Conservation (phyloP, 305 asterid genomes). For the Solanum hybrid region DNA sequence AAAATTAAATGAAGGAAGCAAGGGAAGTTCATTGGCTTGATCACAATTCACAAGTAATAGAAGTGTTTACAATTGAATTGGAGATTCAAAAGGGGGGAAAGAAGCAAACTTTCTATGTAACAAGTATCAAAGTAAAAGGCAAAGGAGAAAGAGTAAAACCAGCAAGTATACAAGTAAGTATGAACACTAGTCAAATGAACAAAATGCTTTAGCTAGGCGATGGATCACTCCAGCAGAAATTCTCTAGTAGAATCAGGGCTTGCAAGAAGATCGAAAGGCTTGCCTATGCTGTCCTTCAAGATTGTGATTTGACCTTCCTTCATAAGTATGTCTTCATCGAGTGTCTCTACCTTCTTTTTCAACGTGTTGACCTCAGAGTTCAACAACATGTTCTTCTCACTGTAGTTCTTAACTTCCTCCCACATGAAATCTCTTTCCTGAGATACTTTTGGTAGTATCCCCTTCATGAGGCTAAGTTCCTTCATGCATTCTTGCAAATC, state of each 20-base stretch:
- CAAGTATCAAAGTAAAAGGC: background rate
- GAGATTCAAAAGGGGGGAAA: background rate
- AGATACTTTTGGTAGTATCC: constrained; percentile 72
- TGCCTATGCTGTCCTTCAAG: constrained; percentile 64
- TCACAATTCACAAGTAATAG: background rate
- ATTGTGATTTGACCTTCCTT: constrained; percentile 96
- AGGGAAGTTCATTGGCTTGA: background rate
- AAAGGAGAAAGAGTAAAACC: background rate
- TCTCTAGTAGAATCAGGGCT: constrained; percentile 45
- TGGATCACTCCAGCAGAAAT: constrained; percentile 39
- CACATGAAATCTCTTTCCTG: constrained; percentile 89
- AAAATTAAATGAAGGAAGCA: background rate
- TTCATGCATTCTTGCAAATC: constrained; percentile 77
- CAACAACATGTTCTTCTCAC: constrained; percentile 74
- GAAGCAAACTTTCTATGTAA: background rate
- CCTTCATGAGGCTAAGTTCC: constrained; percentile 55
- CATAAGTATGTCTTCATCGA: constrained; percentile 78
- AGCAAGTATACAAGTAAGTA: background rate
- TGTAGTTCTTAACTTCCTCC: constrained; percentile 70
- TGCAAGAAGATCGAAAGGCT: constrained; percentile 70
- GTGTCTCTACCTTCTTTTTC: constrained; percentile 76
- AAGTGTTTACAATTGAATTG: background rate
- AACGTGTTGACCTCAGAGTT: constrained; percentile 46
- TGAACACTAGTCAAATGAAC: constrained; percentile 3
- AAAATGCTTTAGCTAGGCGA: background rate